Percentiles rank a stretch among this genome's conserved stretches.
Conservation (phyloP, 1,139 yeast genomes). For the Hemisphaericaspora subhashii region DNA sequence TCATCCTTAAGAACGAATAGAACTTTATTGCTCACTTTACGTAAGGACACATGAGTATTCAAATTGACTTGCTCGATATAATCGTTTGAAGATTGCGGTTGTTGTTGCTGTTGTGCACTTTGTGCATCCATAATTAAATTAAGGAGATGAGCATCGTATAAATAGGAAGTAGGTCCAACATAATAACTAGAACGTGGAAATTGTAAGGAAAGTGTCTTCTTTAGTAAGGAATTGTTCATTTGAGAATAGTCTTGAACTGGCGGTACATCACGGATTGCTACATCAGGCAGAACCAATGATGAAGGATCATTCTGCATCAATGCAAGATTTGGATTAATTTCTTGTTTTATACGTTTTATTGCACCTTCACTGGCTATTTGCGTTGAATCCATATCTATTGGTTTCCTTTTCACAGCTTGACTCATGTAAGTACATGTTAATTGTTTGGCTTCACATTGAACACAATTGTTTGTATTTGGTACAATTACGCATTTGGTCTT, state of each 20-base stretch:
- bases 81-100: slow-evolving; percentile 7
- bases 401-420: slow-evolving; percentile 34
- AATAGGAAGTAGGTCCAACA: slow-evolving; percentile 69
- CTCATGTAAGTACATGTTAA: slow-evolving; percentile 58
- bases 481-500: slow-evolving; percentile 64
- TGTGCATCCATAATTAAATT: slow-evolving; percentile 52
- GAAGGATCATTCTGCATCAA: slow-evolving; percentile 11
- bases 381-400: slow-evolving; percentile 20
- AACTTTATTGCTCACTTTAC: slow-evolving; percentile 65
- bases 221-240: slow-evolving; percentile 48
- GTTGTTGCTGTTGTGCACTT: slow-evolving; percentile 16
- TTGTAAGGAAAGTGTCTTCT: slow-evolving; percentile 51
- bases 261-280: slow-evolving; percentile 51
- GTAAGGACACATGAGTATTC: slow-evolving; percentile 54
- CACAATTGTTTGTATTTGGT: slow-evolving; percentile 59
- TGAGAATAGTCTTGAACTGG: slow-evolving; percentile 58
- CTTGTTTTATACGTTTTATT: slow-evolving; percentile 17
- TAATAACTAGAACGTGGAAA: slow-evolving; percentile 76
- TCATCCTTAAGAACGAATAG: slow-evolving; percentile 74
- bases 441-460: slow-evolving; percentile 67
- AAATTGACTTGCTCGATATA: slow-evolving; percentile 67
- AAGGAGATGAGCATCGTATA: slow-evolving; percentile 59
- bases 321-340: slow-evolving; percentile 5
- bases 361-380: slow-evolving; percentile 11
- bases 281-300: slow-evolving; percentile 46